A percentile compares a stretch with the other conserved stretches of the same genome.
phyloP scores from a whole-genome alignment of 2,329 filamentous ascomycete species.

The Verticillium longisporum region DNA sequence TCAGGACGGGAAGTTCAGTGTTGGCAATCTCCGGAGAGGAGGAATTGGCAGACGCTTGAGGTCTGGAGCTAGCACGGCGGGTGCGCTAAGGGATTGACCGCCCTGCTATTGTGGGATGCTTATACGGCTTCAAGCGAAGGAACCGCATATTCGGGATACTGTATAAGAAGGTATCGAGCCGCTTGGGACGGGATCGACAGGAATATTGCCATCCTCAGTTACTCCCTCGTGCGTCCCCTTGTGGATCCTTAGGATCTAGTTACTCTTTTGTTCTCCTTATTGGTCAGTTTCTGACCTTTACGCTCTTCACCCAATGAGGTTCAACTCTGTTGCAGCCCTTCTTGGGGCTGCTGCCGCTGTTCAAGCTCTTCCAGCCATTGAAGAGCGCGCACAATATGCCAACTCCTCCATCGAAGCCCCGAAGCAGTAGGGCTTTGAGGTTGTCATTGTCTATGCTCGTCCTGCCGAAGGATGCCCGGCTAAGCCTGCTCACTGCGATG shows the following conservation, averaged over 20 bases:
- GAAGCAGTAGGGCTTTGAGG: conserved; percentile 1
- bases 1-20: background rate
- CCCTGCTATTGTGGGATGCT: too few relatives aligned
- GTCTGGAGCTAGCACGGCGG: background rate
- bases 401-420: background rate
- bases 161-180: background rate
- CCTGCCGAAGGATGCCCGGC: background rate
- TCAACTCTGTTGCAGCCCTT: background rate
- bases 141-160: background rate
- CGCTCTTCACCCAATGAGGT: background rate
- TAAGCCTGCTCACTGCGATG: background rate
- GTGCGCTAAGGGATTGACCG: background rate
- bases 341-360: background rate
- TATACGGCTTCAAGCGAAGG: background rate
- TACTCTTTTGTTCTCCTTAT: background rate
- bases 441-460: conserved; percentile 3
- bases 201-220: background rate
- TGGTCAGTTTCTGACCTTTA: background rate
- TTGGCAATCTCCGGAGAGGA: background rate
- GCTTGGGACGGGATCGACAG: background rate
- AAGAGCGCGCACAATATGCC: background rate
- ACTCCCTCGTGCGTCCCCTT: background rate
- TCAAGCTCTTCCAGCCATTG: background rate
- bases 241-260: background rate
- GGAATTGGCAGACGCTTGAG: background rate